phyloP scores from a whole-genome alignment of 805 yeast genomes.

The Monosporozyma siamensis region DNA sequence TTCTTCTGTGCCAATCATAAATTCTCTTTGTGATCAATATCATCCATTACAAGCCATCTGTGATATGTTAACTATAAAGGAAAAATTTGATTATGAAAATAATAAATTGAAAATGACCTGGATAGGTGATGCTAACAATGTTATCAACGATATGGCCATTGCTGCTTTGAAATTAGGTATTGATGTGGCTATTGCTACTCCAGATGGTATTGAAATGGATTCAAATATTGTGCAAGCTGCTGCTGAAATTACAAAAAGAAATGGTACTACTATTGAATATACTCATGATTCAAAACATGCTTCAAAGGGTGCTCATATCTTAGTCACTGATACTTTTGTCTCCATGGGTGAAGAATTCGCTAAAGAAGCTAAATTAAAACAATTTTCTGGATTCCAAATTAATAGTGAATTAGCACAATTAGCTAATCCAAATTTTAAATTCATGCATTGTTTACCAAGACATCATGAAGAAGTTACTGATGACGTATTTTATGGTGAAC shows the following conservation, averaged over 20 bases:
- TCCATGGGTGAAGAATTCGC: conserved; percentile 97
- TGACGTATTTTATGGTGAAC: conserved; percentile 77
- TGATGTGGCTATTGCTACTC: conserved; percentile 28
- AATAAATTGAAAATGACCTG: conserved; percentile 70
- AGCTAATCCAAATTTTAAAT: conserved; percentile 70
- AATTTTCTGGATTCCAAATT: conserved; percentile 83
- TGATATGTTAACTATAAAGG: conserved; percentile 79
- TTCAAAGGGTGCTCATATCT: conserved; percentile 60
- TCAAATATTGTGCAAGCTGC: conserved; percentile 47
- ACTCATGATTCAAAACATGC: conserved; percentile 72
- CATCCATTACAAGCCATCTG: conserved; percentile 96
- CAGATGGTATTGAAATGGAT: conserved; percentile 37
- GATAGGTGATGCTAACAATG: conserved; percentile 97
- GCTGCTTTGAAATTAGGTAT: conserved; percentile 83
- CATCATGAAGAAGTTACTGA: conserved; percentile 91
- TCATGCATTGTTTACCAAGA: conserved; percentile 97
- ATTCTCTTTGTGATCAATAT: conserved; percentile 83
- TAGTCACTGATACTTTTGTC: conserved; percentile 94
- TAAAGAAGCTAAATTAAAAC: conserved; percentile 57
- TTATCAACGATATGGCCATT: conserved; percentile 83
- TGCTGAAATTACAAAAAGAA: conserved; percentile 38
- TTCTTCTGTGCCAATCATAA: conserved; percentile 84
- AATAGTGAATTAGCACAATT: conserved; percentile 49
- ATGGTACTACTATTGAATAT: conserved; percentile 44
- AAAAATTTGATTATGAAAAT: conserved; percentile 31